Percentiles rank a stretch among this genome's conserved stretches.
Evolutionary conservation across 1,284 basidiomycete species (phyloP).

Genomic region (Melampsora abietis-canadensis): DNA sequence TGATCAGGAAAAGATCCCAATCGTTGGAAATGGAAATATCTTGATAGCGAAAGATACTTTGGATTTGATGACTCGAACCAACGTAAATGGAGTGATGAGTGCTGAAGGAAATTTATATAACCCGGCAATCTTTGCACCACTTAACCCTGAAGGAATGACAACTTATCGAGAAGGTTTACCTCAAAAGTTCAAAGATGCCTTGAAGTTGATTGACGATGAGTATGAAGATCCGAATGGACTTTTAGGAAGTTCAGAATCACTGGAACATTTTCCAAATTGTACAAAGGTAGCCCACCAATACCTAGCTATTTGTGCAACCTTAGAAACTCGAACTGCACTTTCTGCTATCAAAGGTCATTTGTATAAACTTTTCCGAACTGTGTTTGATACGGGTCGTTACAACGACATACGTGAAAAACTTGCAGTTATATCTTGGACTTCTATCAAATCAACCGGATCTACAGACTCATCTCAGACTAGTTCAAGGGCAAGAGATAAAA

Average conservation of each 20-base stretch:
- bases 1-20: conserved; percentile 61
- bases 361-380: conserved; percentile 84
- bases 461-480: neutral
- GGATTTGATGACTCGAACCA: conserved; percentile 72
- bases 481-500: conserved; percentile 49
- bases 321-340: conserved; percentile 69
- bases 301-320: conserved; percentile 68
- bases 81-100: conserved; percentile 87
- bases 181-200: conserved; percentile 45
- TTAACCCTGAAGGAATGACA: conserved; percentile 44
- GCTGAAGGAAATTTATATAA: conserved; percentile 96
- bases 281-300: conserved; percentile 77
- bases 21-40: conserved; percentile 97
- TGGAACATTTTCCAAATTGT: conserved; percentile 62
- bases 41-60: conserved; percentile 77
- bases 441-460: conserved; percentile 1
- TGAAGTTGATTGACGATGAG: conserved; percentile 34
- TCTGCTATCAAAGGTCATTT: conserved; percentile 86
- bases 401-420: conserved; percentile 70
- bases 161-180: conserved; percentile 47
- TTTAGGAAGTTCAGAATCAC: conserved; percentile 48
- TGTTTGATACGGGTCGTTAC: conserved; percentile 61
- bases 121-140: conserved; percentile 68
- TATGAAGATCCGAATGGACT: conserved; percentile 44
- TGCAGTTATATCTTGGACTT: conserved; percentile 58